Evolutionary conservation across 768 basidiomycete genomes (phyloP).

Genomic region (Leccinum variicolor): DNA sequence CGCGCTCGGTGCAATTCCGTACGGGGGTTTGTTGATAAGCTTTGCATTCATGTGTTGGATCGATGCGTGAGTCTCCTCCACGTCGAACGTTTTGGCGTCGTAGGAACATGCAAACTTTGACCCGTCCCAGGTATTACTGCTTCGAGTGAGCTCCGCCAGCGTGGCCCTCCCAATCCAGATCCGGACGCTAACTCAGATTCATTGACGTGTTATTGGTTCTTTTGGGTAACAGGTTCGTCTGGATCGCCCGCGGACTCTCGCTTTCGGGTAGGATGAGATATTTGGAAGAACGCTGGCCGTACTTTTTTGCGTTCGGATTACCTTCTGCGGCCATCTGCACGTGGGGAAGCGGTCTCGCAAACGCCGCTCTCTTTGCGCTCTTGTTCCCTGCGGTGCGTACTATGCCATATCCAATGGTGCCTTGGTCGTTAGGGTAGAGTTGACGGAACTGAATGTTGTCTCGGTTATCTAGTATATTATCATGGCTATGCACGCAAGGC

Average conservation of each 20-base stretch:
- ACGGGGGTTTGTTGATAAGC: conserved; percentile 54
- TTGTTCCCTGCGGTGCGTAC: conserved; percentile 70
- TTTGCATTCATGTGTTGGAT: conserved; percentile 84
- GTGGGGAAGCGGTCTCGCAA: conserved; percentile 71
- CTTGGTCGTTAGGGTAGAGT: neutral
- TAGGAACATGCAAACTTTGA: conserved; percentile 3
- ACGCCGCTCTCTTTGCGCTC: conserved; percentile 79
- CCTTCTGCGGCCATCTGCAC: conserved; percentile 72
- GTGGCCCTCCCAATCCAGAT: neutral
- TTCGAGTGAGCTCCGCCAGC: conserved; percentile 61
- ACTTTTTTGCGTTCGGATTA: conserved; percentile 83
- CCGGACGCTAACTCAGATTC: neutral
- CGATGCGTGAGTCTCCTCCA: conserved; percentile 62
- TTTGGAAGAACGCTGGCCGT: conserved; percentile 87
- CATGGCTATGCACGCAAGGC: conserved; percentile 76
- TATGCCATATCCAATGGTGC: neutral
- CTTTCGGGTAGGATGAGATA: conserved; percentile 65
- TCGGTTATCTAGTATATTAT: conserved; percentile 69
- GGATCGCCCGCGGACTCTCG: conserved; percentile 72
- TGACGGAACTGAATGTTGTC: neutral
- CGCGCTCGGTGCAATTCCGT: conserved; percentile 59
- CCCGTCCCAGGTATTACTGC: conserved; percentile 70
- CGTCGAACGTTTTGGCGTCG: neutral
- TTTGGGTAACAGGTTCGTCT: conserved; percentile 54
- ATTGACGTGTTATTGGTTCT: conserved; percentile 9